Percentiles rank a stretch among this genome's conserved stretches.
phyloP scores from a whole-genome alignment of 305 asterid species.

The Solanum aculeatissimum region DNA sequence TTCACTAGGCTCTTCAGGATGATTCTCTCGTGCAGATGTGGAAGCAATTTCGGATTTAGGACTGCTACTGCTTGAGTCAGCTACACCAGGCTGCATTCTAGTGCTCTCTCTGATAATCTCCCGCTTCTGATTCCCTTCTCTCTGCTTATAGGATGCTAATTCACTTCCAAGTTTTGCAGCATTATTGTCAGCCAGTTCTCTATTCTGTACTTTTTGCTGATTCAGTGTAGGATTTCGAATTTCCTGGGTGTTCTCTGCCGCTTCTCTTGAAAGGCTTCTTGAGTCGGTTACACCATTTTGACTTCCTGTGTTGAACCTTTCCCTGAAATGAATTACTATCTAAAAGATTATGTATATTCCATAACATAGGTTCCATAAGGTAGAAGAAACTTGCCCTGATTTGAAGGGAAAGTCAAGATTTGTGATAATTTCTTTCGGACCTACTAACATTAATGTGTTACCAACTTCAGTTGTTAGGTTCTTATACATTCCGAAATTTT shows the following conservation, averaged over 20 bases:
- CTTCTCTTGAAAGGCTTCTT: slow-evolving; percentile 14
- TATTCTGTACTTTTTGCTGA: neutral
- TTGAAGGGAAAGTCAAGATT: neutral
- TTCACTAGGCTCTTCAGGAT: neutral
- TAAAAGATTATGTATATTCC: neutral
- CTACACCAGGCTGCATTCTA: neutral
- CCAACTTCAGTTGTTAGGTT: neutral
- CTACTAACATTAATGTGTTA: neutral
- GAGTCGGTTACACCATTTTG: slow-evolving; percentile 9
- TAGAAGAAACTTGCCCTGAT: neutral
- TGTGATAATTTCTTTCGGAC: neutral
- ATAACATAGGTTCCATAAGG: neutral
- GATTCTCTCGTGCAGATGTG: neutral
- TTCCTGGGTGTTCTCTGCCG: neutral
- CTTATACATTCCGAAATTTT: neutral
- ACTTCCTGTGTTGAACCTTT: slow-evolving; percentile 18
- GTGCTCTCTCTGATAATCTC: neutral
- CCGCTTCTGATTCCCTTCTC: neutral
- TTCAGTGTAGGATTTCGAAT: neutral
- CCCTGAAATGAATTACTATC: slow-evolving; percentile 20
- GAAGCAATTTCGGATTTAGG: neutral
- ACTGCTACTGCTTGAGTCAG: neutral
- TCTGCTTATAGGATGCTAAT: neutral
- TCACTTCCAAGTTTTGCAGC: neutral
- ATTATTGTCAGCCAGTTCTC: neutral